phyloP scores from a whole-genome alignment of 2,329 filamentous ascomycete species.

The Fusarium humuli region DNA sequence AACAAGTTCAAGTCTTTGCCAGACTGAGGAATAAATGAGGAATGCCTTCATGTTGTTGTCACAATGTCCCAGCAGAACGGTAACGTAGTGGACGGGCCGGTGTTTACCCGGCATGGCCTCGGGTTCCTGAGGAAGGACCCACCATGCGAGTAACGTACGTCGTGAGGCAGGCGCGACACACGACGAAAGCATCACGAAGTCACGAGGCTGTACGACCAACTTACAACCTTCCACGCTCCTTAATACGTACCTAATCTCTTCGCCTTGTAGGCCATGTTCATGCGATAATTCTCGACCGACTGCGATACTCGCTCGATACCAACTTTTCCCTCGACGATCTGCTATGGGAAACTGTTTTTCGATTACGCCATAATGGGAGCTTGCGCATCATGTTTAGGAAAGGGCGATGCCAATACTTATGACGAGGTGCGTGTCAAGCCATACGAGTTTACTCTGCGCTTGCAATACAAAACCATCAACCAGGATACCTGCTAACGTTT shows the following conservation, averaged over 20 bases:
- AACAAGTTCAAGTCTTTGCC: not conserved
- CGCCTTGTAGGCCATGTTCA: slow-evolving; percentile 5
- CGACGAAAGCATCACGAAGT: slow-evolving; percentile 37
- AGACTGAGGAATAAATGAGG: not conserved
- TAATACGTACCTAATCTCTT: slow-evolving; percentile 1
- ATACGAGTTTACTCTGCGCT: not conserved
- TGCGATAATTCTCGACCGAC: slow-evolving; percentile 1
- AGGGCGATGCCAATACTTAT: slow-evolving; percentile 61
- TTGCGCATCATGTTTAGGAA: slow-evolving; percentile 71
- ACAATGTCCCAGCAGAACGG: slow-evolving; percentile 37
- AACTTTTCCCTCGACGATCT: slow-evolving; percentile 13
- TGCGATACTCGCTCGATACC: slow-evolving; percentile 14
- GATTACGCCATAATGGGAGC: slow-evolving; percentile 62
- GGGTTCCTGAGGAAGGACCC: slow-evolving; percentile 33
- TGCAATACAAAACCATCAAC: not conserved
- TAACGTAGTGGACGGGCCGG: slow-evolving; percentile 35
- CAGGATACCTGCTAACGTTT: slow-evolving; percentile 13
- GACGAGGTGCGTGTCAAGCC: slow-evolving; percentile 61
- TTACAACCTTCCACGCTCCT: slow-evolving; percentile 36
- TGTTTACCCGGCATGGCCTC: slow-evolving; percentile 43
- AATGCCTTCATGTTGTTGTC: not conserved
- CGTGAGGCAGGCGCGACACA: slow-evolving; percentile 42
- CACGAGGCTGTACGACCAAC: slow-evolving; percentile 34
- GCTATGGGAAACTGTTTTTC: slow-evolving; percentile 40
- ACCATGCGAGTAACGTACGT: slow-evolving; percentile 45